A percentile compares a stretch with the other conserved stretches of the same genome.
These are phyloP conservation scores for Metschnikowia gelsemii DNA, from an alignment of 805 yeast species.

Conservation along the genomic window DNA sequence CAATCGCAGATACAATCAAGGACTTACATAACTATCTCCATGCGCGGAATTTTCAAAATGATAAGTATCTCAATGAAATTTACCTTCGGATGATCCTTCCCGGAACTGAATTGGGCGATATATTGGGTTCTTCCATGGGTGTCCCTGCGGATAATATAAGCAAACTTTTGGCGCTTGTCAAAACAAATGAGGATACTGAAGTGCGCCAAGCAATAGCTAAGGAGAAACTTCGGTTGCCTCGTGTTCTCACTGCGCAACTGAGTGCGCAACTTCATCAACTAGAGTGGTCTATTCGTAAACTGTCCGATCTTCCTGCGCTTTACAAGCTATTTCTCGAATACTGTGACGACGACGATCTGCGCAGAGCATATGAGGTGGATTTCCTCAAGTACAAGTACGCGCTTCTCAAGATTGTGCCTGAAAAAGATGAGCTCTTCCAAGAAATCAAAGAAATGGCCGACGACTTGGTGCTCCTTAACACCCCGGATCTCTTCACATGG, in stretches of 20 bases:
- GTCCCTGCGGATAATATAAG: constrained; percentile 46
- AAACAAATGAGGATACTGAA: constrained; percentile 39
- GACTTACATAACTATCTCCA: constrained; percentile 49
- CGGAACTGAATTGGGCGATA: constrained; percentile 52
- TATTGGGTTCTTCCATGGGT: constrained; percentile 46
- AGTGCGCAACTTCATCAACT: constrained; percentile 35
- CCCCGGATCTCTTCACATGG: constrained; percentile 69
- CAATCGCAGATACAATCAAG: constrained; percentile 48
- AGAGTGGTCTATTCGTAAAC: constrained; percentile 48
- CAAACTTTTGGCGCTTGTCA: constrained; percentile 43
- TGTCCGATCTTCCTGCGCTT: constrained; percentile 52
- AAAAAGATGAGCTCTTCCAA: constrained; percentile 33
- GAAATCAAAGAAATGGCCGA: constrained; percentile 57
- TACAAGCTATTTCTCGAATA: constrained; percentile 58
- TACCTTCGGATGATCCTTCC: constrained; percentile 57
- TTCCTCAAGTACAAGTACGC: constrained; percentile 57
- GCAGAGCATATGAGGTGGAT: constrained; percentile 60
- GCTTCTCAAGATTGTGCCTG: constrained; percentile 56
- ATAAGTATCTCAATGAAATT: constrained; percentile 39
- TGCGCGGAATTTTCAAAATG: constrained; percentile 28
- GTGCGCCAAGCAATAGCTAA: constrained; percentile 44
- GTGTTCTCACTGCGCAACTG: constrained; percentile 42
- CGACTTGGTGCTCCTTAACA: constrained; percentile 70
- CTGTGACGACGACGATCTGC: constrained; percentile 55
- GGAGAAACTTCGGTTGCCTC: constrained; percentile 50